phyloP scores from a whole-genome alignment of 116 monocot genomes.

The Dioscorea cayenensis region DNA sequence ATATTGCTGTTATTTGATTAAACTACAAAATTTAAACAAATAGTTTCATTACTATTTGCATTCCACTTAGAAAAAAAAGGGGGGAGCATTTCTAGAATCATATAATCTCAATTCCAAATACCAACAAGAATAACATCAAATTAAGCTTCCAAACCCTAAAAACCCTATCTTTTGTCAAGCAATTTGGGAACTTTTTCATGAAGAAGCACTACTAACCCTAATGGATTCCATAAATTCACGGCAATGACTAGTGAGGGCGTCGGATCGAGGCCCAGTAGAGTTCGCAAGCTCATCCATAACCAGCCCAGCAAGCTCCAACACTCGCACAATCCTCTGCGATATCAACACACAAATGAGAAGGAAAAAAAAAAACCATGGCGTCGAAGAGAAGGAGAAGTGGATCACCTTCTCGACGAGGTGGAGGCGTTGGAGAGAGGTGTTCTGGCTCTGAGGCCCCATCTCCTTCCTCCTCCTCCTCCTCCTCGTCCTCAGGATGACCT shows the following conservation, averaged over 20 bases:
- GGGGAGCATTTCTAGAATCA: too few relatives aligned
- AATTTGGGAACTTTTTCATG: neutral
- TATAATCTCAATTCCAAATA: too few relatives aligned
- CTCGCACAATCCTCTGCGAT: constrained; percentile 65
- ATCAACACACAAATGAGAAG: neutral
- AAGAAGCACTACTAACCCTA: constrained; percentile 29
- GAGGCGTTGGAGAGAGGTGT: constrained; percentile 74
- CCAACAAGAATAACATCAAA: neutral
- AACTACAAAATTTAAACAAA: too few relatives aligned
- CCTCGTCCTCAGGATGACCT: neutral
- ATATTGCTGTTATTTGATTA: too few relatives aligned
- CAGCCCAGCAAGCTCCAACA: constrained; percentile 74
- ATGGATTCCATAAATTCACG: constrained; percentile 92
- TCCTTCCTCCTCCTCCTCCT: too few relatives aligned
- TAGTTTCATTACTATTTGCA: too few relatives aligned
- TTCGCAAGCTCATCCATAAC: constrained; percentile 93
- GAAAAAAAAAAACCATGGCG: neutral
- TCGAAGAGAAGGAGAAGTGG: neutral
- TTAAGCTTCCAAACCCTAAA: neutral
- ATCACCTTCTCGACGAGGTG: constrained; percentile 74
- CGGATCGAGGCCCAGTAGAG: constrained; percentile 54
- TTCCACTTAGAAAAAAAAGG: too few relatives aligned
- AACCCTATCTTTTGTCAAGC: neutral
- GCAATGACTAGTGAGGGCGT: constrained; percentile 52
- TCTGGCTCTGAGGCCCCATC: constrained; percentile 37